These are phyloP conservation scores for Trichophyton simii DNA, from an alignment of 2,329 filamentous ascomycete species.

Conservation along the genomic window DNA sequence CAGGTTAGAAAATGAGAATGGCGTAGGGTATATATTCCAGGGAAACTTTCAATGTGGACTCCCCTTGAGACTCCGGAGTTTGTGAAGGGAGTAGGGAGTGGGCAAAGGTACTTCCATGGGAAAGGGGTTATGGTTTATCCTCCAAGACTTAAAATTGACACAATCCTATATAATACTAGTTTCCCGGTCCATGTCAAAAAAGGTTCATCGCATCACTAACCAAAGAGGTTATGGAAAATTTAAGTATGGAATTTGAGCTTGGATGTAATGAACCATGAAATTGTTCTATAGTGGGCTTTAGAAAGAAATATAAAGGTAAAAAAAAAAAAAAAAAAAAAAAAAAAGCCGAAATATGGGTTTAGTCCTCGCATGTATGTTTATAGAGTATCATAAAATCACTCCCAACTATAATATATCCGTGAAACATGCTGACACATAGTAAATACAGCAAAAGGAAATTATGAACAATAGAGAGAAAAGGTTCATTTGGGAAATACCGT, in stretches of 20 bases:
- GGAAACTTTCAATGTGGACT: neutral
- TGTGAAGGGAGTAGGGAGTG: neutral
- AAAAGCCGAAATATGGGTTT: neutral
- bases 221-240: neutral
- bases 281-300: neutral
- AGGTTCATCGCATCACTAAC: neutral
- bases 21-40: neutral
- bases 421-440: neutral
- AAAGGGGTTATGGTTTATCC: neutral
- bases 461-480: neutral
- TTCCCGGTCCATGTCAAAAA: neutral
- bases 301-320: too few relatives aligned
- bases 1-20: neutral
- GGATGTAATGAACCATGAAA: neutral
- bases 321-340: neutral
- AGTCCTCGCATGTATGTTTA: neutral
- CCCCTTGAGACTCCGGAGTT: neutral
- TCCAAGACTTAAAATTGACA: neutral
- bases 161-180: neutral
- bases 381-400: neutral
- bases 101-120: neutral
- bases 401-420: neutral
- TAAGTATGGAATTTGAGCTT: too few relatives aligned
- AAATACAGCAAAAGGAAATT: neutral
- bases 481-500: neutral